Base-by-base conservation (phyloP, 164 flowering plant genomes). In the Echeveria elegans region DNA sequence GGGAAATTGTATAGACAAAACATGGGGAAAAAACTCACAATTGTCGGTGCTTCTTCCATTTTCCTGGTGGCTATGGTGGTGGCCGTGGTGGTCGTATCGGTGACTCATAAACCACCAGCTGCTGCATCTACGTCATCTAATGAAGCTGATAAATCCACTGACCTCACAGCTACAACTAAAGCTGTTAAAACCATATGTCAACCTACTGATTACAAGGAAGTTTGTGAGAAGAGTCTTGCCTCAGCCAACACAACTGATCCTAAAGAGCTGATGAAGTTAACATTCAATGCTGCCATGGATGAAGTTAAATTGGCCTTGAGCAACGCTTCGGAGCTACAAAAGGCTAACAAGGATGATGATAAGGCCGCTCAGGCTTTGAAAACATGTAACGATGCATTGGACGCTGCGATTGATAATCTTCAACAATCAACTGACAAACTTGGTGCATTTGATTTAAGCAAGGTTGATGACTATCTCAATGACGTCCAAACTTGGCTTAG, bases 171-270 rank as follows among this genome's bases (percentile, higher is more conserved):
- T 0, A 75, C 88, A 0, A 50, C 40, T 15, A 86, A 86, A 64
- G 75, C 86, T 0, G 63, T 84, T 21, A 1, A 78, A 24, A 66
- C 78, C 63, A 69, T 86, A 4, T 87, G 92, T 64, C 74, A 79
- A 14, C 81, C 83, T 3, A 81, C 84, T 0, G 83, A 80, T 29
- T 83, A 85, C 69, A 74, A 67, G n/a, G 73, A 81, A 12, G 64
- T 82, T 8, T 87, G 92, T 45, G 72, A 59, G 1, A 63, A 71
- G 1, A 73, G 75, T 68, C 77, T 87, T 1, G 45, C 29, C 29
- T 23, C 41, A 8, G 11, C 28, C 0, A 7, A 69, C 2, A 63
- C 73, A 0, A 61, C 71, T 19, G 86, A 87, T 69, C 85, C 87
- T 0, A 72, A 77, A 37, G 79, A 83, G 63, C 78, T 87, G 5